Conservation (phyloP, 2,329 filamentous ascomycete species). For the Hypoxylon sp. region DNA sequence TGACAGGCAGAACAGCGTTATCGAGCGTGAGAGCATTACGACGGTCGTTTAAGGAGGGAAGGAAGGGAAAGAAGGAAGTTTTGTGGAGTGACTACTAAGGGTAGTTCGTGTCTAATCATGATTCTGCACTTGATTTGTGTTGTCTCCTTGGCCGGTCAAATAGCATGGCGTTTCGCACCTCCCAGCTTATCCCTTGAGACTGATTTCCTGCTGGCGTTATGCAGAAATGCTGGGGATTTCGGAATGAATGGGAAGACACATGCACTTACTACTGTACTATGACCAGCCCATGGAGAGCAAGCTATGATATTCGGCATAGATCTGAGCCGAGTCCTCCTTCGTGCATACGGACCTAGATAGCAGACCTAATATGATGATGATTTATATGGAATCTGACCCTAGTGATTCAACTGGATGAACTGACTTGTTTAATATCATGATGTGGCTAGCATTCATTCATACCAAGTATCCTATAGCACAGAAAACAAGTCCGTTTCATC, state of each 20-base stretch:
- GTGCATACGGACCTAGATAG: neutral
- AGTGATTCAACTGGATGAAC: too few species aligned
- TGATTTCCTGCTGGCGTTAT: slow-evolving; percentile 4
- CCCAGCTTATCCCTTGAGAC: neutral
- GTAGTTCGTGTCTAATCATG: neutral
- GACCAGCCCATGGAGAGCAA: neutral
- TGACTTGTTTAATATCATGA: slow-evolving; percentile 1
- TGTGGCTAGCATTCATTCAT: slow-evolving; percentile 26
- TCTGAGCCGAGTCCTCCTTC: neutral
- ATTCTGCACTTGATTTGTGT: slow-evolving; percentile 2
- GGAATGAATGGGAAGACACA: slow-evolving; percentile 3
- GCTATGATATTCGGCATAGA: neutral
- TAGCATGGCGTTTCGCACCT: slow-evolving; percentile 33
- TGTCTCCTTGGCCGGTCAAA: neutral
- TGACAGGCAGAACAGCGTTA: slow-evolving; percentile 87
- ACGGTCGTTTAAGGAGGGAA: slow-evolving; percentile 56
- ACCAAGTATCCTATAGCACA: slow-evolving; percentile 29
- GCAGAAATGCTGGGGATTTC: slow-evolving; percentile 1
- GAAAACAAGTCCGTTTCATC: neutral
- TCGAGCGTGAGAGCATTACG: slow-evolving; percentile 76
- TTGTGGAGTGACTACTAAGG: neutral
- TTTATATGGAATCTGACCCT: neutral
- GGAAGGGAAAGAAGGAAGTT: neutral
- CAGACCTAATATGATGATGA: slow-evolving; percentile 1
- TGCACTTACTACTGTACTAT: slow-evolving; percentile 6